phyloP scores from a whole-genome alignment of 495 filamentous ascomycete species.

The Penicillium pancosmium region DNA sequence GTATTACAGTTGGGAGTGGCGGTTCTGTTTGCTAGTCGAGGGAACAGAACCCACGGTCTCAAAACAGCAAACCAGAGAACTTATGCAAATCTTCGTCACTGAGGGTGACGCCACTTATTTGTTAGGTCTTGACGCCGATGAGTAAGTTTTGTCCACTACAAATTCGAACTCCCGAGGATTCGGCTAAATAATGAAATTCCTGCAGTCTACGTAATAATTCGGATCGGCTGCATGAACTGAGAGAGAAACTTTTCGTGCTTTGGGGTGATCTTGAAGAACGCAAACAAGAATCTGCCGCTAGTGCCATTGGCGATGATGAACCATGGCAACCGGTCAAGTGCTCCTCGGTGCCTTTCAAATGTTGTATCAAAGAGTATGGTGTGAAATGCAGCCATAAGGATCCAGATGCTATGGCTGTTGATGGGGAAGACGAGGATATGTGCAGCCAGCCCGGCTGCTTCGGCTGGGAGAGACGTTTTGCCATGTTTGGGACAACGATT shows the following conservation, averaged over 20 bases:
- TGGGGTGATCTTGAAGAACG: slow-evolving; percentile 86
- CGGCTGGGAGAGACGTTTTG: slow-evolving; percentile 55
- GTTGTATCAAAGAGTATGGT: slow-evolving; percentile 58
- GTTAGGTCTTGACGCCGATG: slow-evolving; percentile 63
- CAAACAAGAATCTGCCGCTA: slow-evolving; percentile 38
- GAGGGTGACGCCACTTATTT: slow-evolving; percentile 66
- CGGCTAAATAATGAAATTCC: neutral
- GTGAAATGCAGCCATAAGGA: slow-evolving; percentile 39
- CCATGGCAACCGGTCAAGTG: slow-evolving; percentile 14
- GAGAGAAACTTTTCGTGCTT: slow-evolving; percentile 73
- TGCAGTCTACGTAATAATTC: slow-evolving; percentile 58
- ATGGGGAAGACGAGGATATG: slow-evolving; percentile 17
- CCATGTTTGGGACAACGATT: slow-evolving; percentile 52
- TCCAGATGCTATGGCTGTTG: slow-evolving; percentile 24
- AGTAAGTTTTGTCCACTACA: slow-evolving; percentile 51
- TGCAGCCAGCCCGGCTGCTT: slow-evolving; percentile 39
- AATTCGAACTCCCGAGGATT: neutral
- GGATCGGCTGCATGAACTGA: slow-evolving; percentile 50
- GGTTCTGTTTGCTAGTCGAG: slow-evolving; percentile 73
- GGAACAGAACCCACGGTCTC: slow-evolving; percentile 44
- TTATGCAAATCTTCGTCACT: slow-evolving; percentile 67
- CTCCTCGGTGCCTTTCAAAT: slow-evolving; percentile 38
- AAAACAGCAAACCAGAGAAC: slow-evolving; percentile 37
- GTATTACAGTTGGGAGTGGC: slow-evolving; percentile 70
- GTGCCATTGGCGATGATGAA: neutral